Evolutionary conservation across 768 basidiomycete species (phyloP).

Genomic region (Inosperma sp.): DNA sequence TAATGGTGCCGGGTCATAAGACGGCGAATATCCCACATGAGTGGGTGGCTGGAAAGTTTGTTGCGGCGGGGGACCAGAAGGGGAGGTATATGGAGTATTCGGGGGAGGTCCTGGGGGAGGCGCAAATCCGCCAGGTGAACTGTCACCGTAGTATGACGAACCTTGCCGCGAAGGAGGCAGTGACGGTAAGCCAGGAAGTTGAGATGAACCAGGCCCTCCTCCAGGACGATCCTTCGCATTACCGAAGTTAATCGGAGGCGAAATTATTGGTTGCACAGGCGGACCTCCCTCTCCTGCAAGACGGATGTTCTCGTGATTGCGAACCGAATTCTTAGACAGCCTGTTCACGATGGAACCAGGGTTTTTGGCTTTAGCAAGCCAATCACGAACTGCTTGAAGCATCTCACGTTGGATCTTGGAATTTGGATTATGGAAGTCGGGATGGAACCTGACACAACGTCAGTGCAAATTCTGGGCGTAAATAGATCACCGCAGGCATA

Average conservation of each 20-base stretch:
- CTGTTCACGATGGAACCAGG: conserved; percentile 50
- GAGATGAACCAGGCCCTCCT: conserved; percentile 6
- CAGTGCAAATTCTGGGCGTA: background rate
- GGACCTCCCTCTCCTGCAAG: conserved; percentile 48
- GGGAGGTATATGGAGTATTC: conserved; percentile 32
- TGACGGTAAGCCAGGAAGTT: conserved; percentile 19
- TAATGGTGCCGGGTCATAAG: conserved; percentile 9
- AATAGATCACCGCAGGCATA: conserved; percentile 31
- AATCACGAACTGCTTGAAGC: conserved; percentile 60
- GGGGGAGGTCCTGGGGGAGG: conserved; percentile 13
- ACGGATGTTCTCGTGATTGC: conserved; percentile 69
- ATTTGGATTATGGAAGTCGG: conserved; percentile 64
- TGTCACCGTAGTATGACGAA: too few relatives aligned
- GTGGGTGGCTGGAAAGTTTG: background rate
- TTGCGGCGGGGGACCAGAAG: conserved; percentile 22
- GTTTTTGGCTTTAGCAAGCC: conserved; percentile 49
- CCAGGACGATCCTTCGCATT: conserved; percentile 39
- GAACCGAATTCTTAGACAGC: conserved; percentile 61
- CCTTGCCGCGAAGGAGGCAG: conserved; percentile 19
- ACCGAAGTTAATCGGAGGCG: conserved; percentile 32
- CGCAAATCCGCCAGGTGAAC: conserved; percentile 13
- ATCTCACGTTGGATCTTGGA: conserved; percentile 73
- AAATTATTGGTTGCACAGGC: conserved; percentile 21
- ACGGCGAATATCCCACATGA: conserved; percentile 11
- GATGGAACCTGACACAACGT: conserved; percentile 62